Evolutionary conservation across 306 rosid genomes (phyloP), one percentile per base, ranked within the genome.

Genomic region (Pyrus communis): DNA sequence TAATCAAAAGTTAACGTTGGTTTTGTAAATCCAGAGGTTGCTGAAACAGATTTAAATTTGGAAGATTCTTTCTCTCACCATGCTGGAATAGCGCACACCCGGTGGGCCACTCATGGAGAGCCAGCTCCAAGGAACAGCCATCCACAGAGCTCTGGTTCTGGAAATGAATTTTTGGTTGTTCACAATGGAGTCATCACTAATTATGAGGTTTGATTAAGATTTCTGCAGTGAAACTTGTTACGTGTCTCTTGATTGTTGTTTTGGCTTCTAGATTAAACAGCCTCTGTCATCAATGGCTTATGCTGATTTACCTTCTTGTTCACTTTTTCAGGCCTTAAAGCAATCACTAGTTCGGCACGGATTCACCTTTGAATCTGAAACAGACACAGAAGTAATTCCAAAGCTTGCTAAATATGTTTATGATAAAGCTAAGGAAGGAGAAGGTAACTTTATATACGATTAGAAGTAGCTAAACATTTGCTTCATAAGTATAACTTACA

Each of bases 31-130:
- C 35, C 91, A 95, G 97, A 95, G 71, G 96, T 91, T 67, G 86
- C 80, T 59, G 87, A 85, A 45, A 86, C 63, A 7, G 85, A 89
- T 75, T 75, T 95, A 70, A 87, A 90, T 78, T 88, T 95, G 87
- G 91, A 91, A 82, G 90, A 91, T 75, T 64, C 75, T 14, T 95
- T 90, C 68, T 68, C 85, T 22, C 75, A 80, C 63, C 99, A 95
- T 27, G 91, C 97, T 31, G 99, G 96, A 70, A 92, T 95, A 45
- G 99, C 99, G 5, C 99, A 95, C 75, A 95, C 99, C 52, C 93
- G 97, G 7, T 95, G 99, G 99, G 99, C 99, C 3, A 95, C 99
- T 76, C 97, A 95, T 46, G 99, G 97, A 51, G 99, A 92, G 74
- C 99, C 99, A 75, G 91, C 99, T 74, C 87, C 88, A 0, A 83